Evolutionary conservation across 352 stramenopile species (phyloP), one percentile per base, ranked within the genome.

Genomic region (Blastocystis sp.): DNA sequence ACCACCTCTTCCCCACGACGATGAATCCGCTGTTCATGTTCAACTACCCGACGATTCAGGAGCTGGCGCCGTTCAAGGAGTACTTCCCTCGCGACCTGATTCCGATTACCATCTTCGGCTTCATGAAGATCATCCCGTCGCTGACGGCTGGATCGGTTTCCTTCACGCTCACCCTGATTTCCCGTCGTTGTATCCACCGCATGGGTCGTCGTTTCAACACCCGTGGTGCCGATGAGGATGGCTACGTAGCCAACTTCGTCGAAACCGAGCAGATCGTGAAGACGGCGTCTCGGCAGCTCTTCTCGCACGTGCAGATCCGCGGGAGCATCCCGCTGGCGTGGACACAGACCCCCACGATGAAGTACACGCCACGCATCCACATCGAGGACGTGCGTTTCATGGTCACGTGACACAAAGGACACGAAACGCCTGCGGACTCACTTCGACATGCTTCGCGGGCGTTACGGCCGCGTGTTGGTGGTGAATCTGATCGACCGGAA

Each of bases 401-500:
- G 88, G 9, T 65, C 90, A 21, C 21, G 3, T 36, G 32, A 36
- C 27, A 11, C 14, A 0, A 67, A 84, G 71, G 56, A 84, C 32
- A 21, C 11, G 7, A 40, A 44, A 44, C 59, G 24, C 16, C 40
- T 84, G 4, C 24, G 32, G 64, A 88, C 53, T 34, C 89, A 93
- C 87, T 89, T 94, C 44, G 40, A 84, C 11, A 69, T 81, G 49
- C 67, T 87, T 59, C 57, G 87, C 34, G 32, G 87, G 29, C 75
- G 88, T 11, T 90, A 90, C 63, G 79, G 92, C 11, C 92, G 90
- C 63, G 91, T 95, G 75, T 75, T 94, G 16, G 91, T 96, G 56
- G 91, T 97, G 61, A 97, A 97, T 88, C 89, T 97, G 21, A 93
- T 97, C 63, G 94, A 97, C 87, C 94, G 95, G 88, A 95, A 94